These are phyloP conservation scores for Irpex rosettiformis DNA, from an alignment of 1,284 basidiomycete genomes.

Conservation along the genomic window DNA sequence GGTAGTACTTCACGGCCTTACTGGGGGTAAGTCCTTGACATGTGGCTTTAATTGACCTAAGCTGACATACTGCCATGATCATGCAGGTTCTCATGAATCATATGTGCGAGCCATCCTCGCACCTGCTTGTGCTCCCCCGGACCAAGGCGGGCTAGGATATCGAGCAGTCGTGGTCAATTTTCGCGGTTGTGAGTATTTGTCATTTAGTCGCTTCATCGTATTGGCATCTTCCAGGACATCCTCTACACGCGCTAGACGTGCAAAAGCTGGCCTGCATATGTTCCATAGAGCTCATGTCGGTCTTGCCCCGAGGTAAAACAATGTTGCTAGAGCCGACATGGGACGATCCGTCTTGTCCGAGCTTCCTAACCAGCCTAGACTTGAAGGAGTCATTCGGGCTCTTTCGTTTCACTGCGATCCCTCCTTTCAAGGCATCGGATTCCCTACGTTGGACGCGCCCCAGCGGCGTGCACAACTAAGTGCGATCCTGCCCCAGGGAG, in stretches of 20 bases:
- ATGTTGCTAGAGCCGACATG: not conserved
- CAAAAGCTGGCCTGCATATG: not conserved
- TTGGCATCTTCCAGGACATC: not conserved
- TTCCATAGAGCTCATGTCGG: not conserved
- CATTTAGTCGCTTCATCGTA: not conserved
- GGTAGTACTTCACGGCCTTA: constrained; percentile 83
- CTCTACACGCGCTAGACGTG: not conserved
- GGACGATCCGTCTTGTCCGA: not conserved
- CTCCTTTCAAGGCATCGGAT: not conserved
- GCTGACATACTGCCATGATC: not conserved
- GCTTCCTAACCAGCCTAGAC: not conserved
- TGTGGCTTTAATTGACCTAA: not conserved
- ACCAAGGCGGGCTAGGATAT: constrained; percentile 81
- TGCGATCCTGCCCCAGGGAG: not conserved
- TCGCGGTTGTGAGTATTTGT: constrained; percentile 72
- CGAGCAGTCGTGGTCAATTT: constrained; percentile 89
- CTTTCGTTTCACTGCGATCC: not conserved
- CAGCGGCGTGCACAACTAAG: not conserved
- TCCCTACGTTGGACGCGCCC: not conserved
- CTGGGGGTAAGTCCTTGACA: constrained; percentile 57
- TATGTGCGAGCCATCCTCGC: constrained; percentile 82
- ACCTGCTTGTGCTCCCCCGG: constrained; percentile 64
- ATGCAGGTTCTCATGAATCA: constrained; percentile 78
- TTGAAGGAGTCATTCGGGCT: not conserved
- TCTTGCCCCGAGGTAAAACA: not conserved